Percentiles rank a stretch among this genome's conserved stretches.
Evolutionary conservation across 1,284 basidiomycete species (phyloP).

Genomic region (Mycosarcoma mackinlayi): DNA sequence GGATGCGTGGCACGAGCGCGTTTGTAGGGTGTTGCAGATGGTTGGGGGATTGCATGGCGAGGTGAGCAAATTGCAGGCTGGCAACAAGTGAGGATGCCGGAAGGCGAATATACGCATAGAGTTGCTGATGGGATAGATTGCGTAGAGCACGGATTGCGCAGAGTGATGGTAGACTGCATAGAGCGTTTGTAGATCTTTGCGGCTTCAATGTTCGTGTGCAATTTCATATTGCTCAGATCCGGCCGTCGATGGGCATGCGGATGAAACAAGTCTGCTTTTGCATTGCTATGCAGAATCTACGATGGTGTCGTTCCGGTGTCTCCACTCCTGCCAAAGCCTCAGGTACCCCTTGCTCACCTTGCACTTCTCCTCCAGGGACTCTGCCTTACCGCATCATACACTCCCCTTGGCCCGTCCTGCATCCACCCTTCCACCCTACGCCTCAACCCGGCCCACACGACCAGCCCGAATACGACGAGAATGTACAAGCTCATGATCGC

Average conservation of each 20-base stretch:
- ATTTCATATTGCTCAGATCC: no score
- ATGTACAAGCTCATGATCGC: constrained; percentile 63
- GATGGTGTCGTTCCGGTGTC: neutral
- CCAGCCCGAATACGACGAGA: constrained; percentile 42
- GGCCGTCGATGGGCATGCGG: no score
- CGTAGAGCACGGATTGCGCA: no score
- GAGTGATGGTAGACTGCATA: no score
- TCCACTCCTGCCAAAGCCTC: neutral
- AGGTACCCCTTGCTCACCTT: neutral
- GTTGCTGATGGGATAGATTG: no score
- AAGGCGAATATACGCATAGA: neutral
- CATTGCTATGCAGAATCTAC: no score
- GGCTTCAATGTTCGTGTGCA: neutral
- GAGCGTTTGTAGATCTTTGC: neutral
- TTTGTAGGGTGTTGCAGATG: constrained; percentile 13
- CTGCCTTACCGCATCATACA: constrained; percentile 30
- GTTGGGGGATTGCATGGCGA: constrained; percentile 20
- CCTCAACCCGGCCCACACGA: constrained; percentile 27
- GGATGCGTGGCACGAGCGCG: constrained; percentile 26
- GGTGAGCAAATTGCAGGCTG: constrained; percentile 17
- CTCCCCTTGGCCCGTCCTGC: constrained; percentile 15
- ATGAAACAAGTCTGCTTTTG: constrained; percentile 5
- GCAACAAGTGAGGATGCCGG: neutral
- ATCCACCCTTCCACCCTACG: constrained; percentile 27
- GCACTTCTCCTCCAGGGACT: constrained; percentile 22